Evolutionary conservation across 1,139 yeast species (phyloP), one percentile per base, ranked within the genome.

Genomic region (Geotrichum europaeum): DNA sequence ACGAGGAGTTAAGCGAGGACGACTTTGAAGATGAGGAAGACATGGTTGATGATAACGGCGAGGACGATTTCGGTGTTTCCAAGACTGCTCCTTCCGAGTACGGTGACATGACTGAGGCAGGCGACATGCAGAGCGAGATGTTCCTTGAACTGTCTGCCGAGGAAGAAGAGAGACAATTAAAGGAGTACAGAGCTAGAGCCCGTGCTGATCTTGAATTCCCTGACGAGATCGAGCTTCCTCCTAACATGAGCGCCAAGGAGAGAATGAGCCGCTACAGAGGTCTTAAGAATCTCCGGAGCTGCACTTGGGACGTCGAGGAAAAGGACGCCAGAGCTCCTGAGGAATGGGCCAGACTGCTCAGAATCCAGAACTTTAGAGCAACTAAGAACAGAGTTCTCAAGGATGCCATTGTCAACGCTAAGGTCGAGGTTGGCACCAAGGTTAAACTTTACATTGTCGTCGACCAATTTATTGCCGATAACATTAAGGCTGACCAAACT

Each of bases 141-240:
- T 87, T 85, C 71, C 83, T 85, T 60, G 97, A 90, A 56, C 77
- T 90, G 60, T 78, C 88, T 1, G 85, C 87, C 22, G 96, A 89
- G 67, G 97, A 91, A 69, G 97, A 91, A 73, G 84, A 83, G 65
- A 81, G 84, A 67, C 97, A 91, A 73, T 78, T 91, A 65, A 77
- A 81, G 60, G 84, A 81, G 68, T 90, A 79, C 75, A 83, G 96
- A 70, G 79, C 80, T 52, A 75, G 83, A 62, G 96, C 86, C 65
- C 82, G 82, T 64, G 97, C 91, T 57, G 97, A 94, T 71, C 80
- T 85, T 53, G 97, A 94, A 68, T 94, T 91, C 78, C 98, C 99
- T 0, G 99, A 95, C 75, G 99, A 95, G 75, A 76, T 92, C 60
- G 98, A 95, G 73, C 76, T 94, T 56, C 82, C 81, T 59, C 97